phyloP scores from a whole-genome alignment of 78 protist species.

The Paulinella micropora region DNA sequence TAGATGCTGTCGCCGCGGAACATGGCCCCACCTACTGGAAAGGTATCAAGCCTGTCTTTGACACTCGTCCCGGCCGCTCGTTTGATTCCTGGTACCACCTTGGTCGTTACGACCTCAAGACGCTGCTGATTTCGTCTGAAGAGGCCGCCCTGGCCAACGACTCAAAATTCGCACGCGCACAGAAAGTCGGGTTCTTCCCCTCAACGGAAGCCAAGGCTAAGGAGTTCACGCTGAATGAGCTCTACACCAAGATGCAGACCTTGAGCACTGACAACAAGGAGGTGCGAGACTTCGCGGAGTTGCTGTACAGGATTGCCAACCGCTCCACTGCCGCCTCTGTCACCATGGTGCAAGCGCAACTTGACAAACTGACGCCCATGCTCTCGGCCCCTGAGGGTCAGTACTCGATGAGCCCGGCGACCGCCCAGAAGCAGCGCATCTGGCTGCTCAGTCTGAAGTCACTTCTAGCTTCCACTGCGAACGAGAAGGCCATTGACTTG shows the following conservation, averaged over 20 bases:
- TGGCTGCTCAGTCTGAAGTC: conserved; percentile 21
- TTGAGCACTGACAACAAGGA: neutral
- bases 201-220: no score
- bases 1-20: no score
- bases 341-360: neutral
- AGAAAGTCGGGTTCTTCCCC: no score
- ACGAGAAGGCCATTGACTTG: no score
- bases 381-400: no score
- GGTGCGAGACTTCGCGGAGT: conserved; percentile 11
- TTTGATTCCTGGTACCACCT: no score
- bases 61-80: no score
- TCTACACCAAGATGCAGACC: neutral
- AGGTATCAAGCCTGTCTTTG: conserved; percentile 23
- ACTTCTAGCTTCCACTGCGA: conserved; percentile 14
- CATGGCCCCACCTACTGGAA: conserved; percentile 28
- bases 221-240: neutral
- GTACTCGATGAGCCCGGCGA: conserved; percentile 15
- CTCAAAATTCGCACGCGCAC: no score
- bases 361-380: no score
- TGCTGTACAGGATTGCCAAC: conserved; percentile 30
- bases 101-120: no score
- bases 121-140: no score
- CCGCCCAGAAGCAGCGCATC: neutral
- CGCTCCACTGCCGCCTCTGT: conserved; percentile 36
- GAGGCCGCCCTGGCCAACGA: no score